Evolutionary conservation across 2,329 filamentous ascomycete species (phyloP), one percentile per base, ranked within the genome.

Genomic region (Teratosphaeria nubilosa): DNA sequence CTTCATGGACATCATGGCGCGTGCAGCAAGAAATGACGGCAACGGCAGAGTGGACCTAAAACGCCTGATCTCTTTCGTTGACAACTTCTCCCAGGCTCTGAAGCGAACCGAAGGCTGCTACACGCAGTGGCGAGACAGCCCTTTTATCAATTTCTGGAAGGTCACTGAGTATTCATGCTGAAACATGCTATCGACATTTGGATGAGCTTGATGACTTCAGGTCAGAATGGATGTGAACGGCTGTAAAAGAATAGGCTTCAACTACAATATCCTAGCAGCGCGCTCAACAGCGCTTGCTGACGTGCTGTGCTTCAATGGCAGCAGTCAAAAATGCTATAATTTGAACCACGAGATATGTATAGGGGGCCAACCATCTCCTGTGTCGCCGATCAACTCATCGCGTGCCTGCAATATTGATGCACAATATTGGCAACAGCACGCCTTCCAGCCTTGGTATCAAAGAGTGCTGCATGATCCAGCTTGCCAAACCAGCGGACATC

Each of bases 401-500:
- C 22, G 9, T 22, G 41, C 9, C n/a, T 48, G 31, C 51, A 53
- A 11, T 30, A 27, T 22, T 16, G 24, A 30, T 32, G 25, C 5
- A 32, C 22, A 20, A 22, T 22, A 53, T 30, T 32, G 25, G 51
- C 51, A 25, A 16, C 51, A 30, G 13, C 11, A 53, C 51, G 24
- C 25, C 14, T 53, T n/a, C 25, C 51, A 53, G 3, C 24, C 27
- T 30, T 53, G 30, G 51, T 30, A 24, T 32, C 16, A 24, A 53
- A 32, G 10, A 53, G 51, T 9, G 13, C 27, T 13, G 82, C 82
- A 66, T 87, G 84, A 66, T 87, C 83, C 51, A 83, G 71, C 5
- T 75, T 72, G 0, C 78, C 74, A 65, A 82, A 85, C 78, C 82
- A 82, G 2, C 84, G 58, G 1, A 85, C 74, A 61, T 84, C 78